Evolutionary conservation across 805 yeast species (phyloP).

Genomic region (Pichia membranifaciens): DNA sequence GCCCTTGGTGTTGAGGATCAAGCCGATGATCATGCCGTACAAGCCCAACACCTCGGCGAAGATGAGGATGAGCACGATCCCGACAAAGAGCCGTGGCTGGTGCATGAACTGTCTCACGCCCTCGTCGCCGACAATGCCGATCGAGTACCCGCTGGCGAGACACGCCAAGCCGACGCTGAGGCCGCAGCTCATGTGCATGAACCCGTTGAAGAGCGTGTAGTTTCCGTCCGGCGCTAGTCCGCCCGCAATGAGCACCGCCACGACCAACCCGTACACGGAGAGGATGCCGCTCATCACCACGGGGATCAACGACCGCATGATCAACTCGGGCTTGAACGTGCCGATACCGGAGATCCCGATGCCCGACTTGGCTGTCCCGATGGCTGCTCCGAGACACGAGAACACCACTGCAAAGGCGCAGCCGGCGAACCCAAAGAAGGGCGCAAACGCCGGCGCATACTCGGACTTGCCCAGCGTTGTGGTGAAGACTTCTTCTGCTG

Average conservation of each 20-base stretch:
- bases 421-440: slow-evolving; percentile 96
- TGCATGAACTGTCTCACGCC: slow-evolving; percentile 98
- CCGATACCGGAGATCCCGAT: slow-evolving; percentile 98
- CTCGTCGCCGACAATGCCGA: slow-evolving; percentile 98
- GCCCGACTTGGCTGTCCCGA: slow-evolving; percentile 97
- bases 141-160: slow-evolving; percentile 93
- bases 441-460: slow-evolving; percentile 81
- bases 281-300: slow-evolving; percentile 98
- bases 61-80: slow-evolving; percentile 95
- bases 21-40: slow-evolving; percentile 90
- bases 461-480: slow-evolving; percentile 7
- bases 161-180: slow-evolving; percentile 94
- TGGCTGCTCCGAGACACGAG: slow-evolving; percentile 96
- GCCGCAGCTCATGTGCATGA: slow-evolving; percentile 96
- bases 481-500: slow-evolving; percentile 9
- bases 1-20: slow-evolving; percentile 87
- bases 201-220: slow-evolving; percentile 90
- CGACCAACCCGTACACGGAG: slow-evolving; percentile 95
- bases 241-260: slow-evolving; percentile 91
- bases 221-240: slow-evolving; percentile 71
- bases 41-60: slow-evolving; percentile 97
- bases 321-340: slow-evolving; percentile 92
- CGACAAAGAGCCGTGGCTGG: slow-evolving; percentile 95
- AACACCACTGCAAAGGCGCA: slow-evolving; percentile 90
- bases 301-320: slow-evolving; percentile 93